Evolutionary conservation across 805 yeast species (phyloP).

Genomic region (Candida pseudofarinosa): DNA sequence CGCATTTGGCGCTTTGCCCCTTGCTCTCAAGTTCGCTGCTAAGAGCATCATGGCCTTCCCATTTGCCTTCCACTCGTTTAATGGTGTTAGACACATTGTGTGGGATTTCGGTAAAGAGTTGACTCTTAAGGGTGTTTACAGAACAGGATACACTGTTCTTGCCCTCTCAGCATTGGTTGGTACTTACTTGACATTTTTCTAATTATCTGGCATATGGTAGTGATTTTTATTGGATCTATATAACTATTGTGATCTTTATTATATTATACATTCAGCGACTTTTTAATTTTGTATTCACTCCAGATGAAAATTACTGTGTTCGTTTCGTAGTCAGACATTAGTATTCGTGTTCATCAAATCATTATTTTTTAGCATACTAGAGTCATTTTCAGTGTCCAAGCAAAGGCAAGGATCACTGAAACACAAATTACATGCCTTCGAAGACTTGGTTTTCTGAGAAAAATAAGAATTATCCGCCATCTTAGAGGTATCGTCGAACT

Average conservation of each 20-base stretch:
- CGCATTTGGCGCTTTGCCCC: slow-evolving; percentile 60
- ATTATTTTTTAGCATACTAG: slow-evolving; percentile 6
- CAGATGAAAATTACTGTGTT: no score
- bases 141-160: slow-evolving; percentile 83
- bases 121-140: slow-evolving; percentile 81
- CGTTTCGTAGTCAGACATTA: not conserved
- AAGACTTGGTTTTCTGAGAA: not conserved
- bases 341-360: not conserved
- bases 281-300: no score
- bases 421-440: slow-evolving; percentile 33
- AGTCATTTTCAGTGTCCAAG: slow-evolving; percentile 31
- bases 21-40: slow-evolving; percentile 52
- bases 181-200: slow-evolving; percentile 49
- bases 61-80: slow-evolving; percentile 79
- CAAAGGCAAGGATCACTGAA: slow-evolving; percentile 39
- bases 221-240: slow-evolving; percentile 1
- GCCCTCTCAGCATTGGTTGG: slow-evolving; percentile 62
- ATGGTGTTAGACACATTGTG: slow-evolving; percentile 87
- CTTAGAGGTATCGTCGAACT: not conserved
- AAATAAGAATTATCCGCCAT: not conserved
- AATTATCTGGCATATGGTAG: slow-evolving; percentile 5
- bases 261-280: not conserved
- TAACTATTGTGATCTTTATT: not conserved
- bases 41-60: slow-evolving; percentile 77
- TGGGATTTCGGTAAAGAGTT: slow-evolving; percentile 90